Percentiles rank a stretch among this genome's conserved stretches.
phyloP scores from a whole-genome alignment of 1,139 yeast genomes.

The Eremothecium coryli region DNA sequence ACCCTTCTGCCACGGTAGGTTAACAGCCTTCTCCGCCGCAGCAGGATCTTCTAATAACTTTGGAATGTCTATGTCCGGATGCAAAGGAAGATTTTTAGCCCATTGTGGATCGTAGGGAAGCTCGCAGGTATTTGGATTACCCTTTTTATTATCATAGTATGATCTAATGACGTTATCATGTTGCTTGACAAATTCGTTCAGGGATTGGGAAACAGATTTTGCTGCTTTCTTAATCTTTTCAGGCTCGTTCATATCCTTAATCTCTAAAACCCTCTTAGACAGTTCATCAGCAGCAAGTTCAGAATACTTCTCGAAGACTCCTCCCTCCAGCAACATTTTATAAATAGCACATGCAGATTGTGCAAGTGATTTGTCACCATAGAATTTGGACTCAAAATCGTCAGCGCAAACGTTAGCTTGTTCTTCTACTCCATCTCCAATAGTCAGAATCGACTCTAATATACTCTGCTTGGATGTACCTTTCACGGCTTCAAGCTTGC shows the following conservation, averaged over 20 bases:
- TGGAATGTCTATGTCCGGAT: slow-evolving; percentile 43
- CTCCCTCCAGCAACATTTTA: slow-evolving; percentile 19
- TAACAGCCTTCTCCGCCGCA: slow-evolving; percentile 35
- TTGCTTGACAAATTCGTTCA: slow-evolving; percentile 2
- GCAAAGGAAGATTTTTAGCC: slow-evolving; percentile 44
- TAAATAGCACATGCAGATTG: slow-evolving; percentile 20
- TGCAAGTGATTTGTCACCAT: slow-evolving; percentile 17
- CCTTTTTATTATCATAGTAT: slow-evolving; percentile 20
- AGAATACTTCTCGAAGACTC: slow-evolving; percentile 12
- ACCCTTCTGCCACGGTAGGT: slow-evolving; percentile 67
- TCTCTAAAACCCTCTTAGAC: background rate
- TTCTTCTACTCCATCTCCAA: slow-evolving; percentile 14
- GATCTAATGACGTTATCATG: slow-evolving; percentile 24
- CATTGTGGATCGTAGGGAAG: slow-evolving; percentile 49
- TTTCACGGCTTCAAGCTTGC: slow-evolving; percentile 22
- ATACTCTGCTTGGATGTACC: slow-evolving; percentile 23
- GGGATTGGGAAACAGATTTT: slow-evolving; percentile 7
- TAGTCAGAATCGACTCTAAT: slow-evolving; percentile 22
- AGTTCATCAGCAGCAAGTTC: slow-evolving; percentile 19
- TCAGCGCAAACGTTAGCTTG: slow-evolving; percentile 13
- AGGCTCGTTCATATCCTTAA: background rate
- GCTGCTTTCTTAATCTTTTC: slow-evolving; percentile 6
- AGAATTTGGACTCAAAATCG: slow-evolving; percentile 20
- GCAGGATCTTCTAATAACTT: slow-evolving; percentile 49
- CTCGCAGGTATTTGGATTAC: slow-evolving; percentile 20